Evolutionary conservation across 768 basidiomycete genomes (phyloP).

Genomic region (Rhizopogon roseolus): DNA sequence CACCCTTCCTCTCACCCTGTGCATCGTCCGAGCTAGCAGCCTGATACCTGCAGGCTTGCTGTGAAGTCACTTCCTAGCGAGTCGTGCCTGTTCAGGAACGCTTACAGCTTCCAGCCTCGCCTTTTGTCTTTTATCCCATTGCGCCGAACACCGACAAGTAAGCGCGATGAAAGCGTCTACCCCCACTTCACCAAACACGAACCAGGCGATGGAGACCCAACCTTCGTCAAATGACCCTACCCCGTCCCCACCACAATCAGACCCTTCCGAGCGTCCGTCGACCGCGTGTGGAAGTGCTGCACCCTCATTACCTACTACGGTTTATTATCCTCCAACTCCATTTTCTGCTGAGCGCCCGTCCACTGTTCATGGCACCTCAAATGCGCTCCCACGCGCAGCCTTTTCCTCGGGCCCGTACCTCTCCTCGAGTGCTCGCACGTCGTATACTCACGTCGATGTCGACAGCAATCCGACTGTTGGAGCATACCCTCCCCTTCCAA

Average conservation of each 20-base stretch:
- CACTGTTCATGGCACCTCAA: constrained; percentile 9
- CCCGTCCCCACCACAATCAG: constrained; percentile 18
- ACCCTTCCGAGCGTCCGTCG: constrained; percentile 21
- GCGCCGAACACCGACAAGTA: background rate
- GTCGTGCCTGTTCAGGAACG: background rate
- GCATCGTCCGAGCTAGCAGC: background rate
- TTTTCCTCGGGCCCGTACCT: constrained; percentile 16
- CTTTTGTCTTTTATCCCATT: background rate
- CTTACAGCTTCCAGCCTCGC: background rate
- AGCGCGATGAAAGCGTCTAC: background rate
- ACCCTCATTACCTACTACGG: constrained; percentile 5
- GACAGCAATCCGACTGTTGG: constrained; percentile 18
- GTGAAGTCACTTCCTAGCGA: background rate
- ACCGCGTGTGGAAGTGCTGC: constrained; percentile 22
- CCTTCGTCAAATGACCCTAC: constrained; percentile 5
- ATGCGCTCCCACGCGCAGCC: background rate
- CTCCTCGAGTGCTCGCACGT: constrained; percentile 46
- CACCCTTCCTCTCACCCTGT: background rate
- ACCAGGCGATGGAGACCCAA: background rate
- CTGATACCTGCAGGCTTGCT: background rate
- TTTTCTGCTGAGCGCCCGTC: constrained; percentile 16
- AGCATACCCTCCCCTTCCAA: constrained; percentile 17
- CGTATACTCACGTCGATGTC: constrained; percentile 47
- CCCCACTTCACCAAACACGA: background rate
- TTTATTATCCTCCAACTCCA: background rate